A percentile compares a stretch with the other conserved stretches of the same genome.
phyloP scores from a whole-genome alignment of 2,329 filamentous ascomycete genomes.

The Pseudopyricularia cyperi region DNA sequence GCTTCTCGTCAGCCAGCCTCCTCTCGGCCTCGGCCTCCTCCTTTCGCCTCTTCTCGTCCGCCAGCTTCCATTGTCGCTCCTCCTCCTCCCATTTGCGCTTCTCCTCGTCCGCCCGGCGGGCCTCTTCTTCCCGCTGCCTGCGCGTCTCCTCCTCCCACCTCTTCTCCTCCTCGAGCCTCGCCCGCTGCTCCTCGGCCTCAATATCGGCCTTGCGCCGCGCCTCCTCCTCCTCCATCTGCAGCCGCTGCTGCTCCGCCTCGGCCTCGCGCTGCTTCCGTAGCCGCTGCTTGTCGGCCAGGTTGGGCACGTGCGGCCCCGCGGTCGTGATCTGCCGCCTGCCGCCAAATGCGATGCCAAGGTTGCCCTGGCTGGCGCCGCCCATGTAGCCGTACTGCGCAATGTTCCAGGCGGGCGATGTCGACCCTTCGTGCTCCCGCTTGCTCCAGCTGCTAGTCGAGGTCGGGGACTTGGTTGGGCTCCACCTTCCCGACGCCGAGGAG shows the following conservation, averaged over 20 bases:
- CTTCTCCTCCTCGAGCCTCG: conserved; percentile 48
- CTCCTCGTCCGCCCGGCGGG: conserved; percentile 49
- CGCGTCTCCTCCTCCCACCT: conserved; percentile 54
- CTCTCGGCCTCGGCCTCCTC: conserved; percentile 66
- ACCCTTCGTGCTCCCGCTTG: conserved; percentile 66
- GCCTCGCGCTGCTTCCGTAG: conserved; percentile 39
- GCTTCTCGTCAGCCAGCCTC: conserved; percentile 52
- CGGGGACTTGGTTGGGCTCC: conserved; percentile 42
- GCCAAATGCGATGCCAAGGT: conserved; percentile 86
- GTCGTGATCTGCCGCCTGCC: conserved; percentile 85
- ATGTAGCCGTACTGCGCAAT: conserved; percentile 98
- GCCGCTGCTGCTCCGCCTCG: conserved; percentile 46
- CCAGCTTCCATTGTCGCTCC: conserved; percentile 61
- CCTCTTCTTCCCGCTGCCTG: conserved; percentile 45
- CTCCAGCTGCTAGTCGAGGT: conserved; percentile 77
- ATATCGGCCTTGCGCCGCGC: conserved; percentile 29
- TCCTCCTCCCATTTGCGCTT: conserved; percentile 67
- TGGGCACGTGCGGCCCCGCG: conserved; percentile 67
- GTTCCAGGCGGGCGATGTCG: conserved; percentile 88
- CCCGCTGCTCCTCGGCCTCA: conserved; percentile 48
- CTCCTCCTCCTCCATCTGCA: conserved; percentile 40
- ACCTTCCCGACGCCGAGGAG: conserved; percentile 31
- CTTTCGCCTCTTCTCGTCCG: conserved; percentile 49
- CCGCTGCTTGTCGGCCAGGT: conserved; percentile 72
- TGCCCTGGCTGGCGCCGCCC: conserved; percentile 87